Evolutionary conservation across 106 monocot species (phyloP).

Genomic region (Amphibolis antarctica): DNA sequence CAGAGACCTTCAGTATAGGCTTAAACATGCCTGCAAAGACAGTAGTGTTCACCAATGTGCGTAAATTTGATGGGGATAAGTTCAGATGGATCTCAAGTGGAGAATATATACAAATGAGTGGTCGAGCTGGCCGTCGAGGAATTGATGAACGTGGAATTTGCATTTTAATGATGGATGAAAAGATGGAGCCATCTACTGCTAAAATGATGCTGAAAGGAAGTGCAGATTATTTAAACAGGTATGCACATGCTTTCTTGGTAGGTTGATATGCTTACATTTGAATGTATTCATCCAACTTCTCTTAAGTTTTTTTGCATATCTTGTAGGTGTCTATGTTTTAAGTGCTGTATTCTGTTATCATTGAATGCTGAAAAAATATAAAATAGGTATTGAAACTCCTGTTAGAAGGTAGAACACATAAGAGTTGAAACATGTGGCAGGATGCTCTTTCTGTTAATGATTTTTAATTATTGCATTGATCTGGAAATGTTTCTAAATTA

Average conservation of each 20-base stretch:
- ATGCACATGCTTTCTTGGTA: neutral
- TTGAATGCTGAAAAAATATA: too few relatives aligned
- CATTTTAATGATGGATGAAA: constrained; percentile 96
- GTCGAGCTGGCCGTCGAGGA: constrained; percentile 95
- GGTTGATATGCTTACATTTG: too few relatives aligned
- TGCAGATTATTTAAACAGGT: constrained; percentile 90
- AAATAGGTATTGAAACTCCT: too few relatives aligned
- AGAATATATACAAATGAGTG: constrained; percentile 99
- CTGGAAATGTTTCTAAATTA: too few relatives aligned
- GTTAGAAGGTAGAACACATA: too few relatives aligned
- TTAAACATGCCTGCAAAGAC: constrained; percentile 99
- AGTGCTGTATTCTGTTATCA: too few relatives aligned
- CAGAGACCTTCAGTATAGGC: constrained; percentile 99
- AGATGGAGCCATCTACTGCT: constrained; percentile 97
- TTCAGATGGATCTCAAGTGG: constrained; percentile 97
- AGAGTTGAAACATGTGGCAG: too few relatives aligned
- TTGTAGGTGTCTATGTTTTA: too few relatives aligned
- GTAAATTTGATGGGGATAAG: constrained; percentile 98
- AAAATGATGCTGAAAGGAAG: constrained; percentile 93
- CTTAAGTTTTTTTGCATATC: too few relatives aligned
- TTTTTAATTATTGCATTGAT: too few relatives aligned
- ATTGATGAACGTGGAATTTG: constrained; percentile 97
- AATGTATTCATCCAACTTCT: too few relatives aligned
- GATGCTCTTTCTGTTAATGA: too few relatives aligned
- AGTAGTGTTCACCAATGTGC: constrained; percentile 92